Evolutionary conservation across 2,329 filamentous ascomycete genomes (phyloP), one percentile per base, ranked within the genome.

Genomic region (Escovopsis sp.): DNA sequence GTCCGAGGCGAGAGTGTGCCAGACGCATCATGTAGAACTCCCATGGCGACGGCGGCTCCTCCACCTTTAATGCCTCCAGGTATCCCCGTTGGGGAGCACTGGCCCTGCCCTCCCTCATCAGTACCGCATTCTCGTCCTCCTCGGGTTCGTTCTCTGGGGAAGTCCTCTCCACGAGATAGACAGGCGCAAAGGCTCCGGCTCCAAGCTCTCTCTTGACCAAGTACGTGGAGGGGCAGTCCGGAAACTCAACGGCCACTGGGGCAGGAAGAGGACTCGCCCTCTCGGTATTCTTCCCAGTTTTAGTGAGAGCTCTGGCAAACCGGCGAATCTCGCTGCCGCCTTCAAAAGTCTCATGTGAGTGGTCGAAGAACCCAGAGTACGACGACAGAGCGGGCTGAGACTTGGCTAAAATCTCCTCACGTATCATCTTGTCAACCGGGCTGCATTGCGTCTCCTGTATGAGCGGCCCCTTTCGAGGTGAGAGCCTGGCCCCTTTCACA

Each of bases 11-110:
- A 19, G 74, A 68, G 49, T 89, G 85, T 2, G 84, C 78, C 43
- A 86, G 75, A 2, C 85, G 81, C 67, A 96, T 86, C 61, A 98
- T 93, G 63, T 94, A 84, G 57, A 96, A 98, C 57, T 98, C 91
- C 91, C 91, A 98, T 0, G 84, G 72, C 4, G 80, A 82, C 0
- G 89, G 85, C 1, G 88, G 86, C 30, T 82, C 75, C 63, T 98
- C 91, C 77, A 94, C 88, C 63, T 98, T 98, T 52, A 98, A 70
- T 2, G 91, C 91, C 60, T 95, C 87, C 4, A 91, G 70, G 1
- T 67, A 49, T 36, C 67, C 66, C 36, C 83, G 77, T 38, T 67
- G 65, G 32, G 28, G 28, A 11, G 28, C 11, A 11, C 28, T 11
- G 11, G 8, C 28, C 28, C 11, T 32, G 28, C 28, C 2, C 1